Evolutionary conservation across 257 asterid species (phyloP).

Genomic region (Nicotiana otophora): DNA sequence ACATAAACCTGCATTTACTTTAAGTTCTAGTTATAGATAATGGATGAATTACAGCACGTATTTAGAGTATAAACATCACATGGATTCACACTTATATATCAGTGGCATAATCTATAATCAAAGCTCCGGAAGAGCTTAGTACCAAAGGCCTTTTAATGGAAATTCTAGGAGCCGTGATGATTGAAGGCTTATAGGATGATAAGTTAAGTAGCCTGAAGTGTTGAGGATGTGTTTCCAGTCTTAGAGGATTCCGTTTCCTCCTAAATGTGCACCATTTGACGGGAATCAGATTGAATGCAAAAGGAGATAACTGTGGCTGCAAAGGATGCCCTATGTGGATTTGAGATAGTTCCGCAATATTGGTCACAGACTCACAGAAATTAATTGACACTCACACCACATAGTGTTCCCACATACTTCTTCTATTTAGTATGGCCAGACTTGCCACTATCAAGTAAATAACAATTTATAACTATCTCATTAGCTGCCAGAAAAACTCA

Average conservation of each 20-base stretch:
- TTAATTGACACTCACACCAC: neutral
- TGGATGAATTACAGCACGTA: neutral
- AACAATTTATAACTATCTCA: neutral
- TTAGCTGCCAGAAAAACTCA: neutral
- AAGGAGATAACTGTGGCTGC: neutral
- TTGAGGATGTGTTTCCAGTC: neutral
- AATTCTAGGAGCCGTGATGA: neutral
- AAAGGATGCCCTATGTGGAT: neutral
- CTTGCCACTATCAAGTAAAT: neutral
- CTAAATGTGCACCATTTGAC: neutral
- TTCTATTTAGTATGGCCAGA: neutral
- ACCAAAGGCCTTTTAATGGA: neutral
- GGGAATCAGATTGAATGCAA: slow-evolving; percentile 4
- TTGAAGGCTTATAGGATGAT: neutral
- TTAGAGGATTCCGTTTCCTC: neutral
- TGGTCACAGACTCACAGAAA: neutral
- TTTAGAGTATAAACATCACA: neutral
- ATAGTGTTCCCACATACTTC: neutral
- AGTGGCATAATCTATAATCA: neutral
- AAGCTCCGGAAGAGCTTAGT: neutral
- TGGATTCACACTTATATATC: neutral
- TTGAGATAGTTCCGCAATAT: neutral
- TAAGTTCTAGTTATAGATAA: neutral
- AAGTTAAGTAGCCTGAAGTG: neutral
- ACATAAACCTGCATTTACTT: neutral